Base-by-base conservation (phyloP, 768 basidiomycete species). In the Trametes elegans region DNA sequence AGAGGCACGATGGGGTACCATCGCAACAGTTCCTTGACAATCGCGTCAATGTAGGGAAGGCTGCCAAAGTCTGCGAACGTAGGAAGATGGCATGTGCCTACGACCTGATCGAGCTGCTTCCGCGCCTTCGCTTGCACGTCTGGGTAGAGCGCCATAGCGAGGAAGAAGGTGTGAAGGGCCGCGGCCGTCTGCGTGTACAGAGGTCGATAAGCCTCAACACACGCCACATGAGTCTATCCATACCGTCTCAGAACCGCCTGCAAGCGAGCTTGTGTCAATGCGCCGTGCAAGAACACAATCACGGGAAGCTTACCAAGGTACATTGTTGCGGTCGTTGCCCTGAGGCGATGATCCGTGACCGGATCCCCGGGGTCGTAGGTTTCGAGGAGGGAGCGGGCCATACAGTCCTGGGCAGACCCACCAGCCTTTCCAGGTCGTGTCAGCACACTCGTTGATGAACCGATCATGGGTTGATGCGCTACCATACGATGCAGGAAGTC, bases 121-220 rank as follows among this genome's bases (percentile, higher is more conserved):
- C 87, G 85, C 0, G 84, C 87, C 43, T 77, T 79, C 38, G 60
- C 72, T 46, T 82, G 77, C 1, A 74, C 76, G 1, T 77, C 77
- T 0, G 86, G 86, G 62, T 87, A 64, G 13, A 74, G 68, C 45
- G 83, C 72, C 80, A 89, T 83, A 2, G 84, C 84, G 39, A 89
- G 76, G 32, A 90, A 66, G 67, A 89, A 83, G 19, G 83, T 78
- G 19, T 74, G 72, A 31, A 83, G 66, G 11, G 76, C 64, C 1
- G 83, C 77, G 27, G 84, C 71, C 1, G 76, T 84, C 82, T 79
- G 49, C 14, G 16, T 10, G 0, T 16, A 1, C 3, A 2, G 6
- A 11, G 13, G n/a, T 7, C 13, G n/a, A 41, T 11, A 24, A 24
- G 21, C 14, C 41, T 11, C 11, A 14, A 16, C 9, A 18, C 38